phyloP scores from a whole-genome alignment of 2,329 filamentous ascomycete species.

The Cladosporium sp. region DNA sequence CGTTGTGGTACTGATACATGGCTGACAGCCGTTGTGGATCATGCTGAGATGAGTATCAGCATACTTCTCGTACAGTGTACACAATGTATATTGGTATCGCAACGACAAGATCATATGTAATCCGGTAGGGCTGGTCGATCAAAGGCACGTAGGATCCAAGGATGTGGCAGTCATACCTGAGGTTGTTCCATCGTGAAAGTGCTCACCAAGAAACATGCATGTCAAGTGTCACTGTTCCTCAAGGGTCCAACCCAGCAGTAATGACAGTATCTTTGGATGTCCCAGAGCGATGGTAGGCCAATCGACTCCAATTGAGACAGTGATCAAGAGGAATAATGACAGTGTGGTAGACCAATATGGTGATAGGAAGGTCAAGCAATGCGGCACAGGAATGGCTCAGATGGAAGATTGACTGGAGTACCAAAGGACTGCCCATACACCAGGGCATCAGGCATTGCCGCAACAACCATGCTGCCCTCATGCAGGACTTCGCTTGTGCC shows the following conservation, averaged over 20 bases:
- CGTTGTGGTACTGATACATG: slow-evolving; percentile 38
- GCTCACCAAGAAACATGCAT: not conserved
- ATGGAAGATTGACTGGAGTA: not conserved
- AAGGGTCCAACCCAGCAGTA: not conserved
- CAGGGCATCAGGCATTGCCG: not conserved
- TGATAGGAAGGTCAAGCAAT: too few species aligned
- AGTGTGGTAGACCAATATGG: too few species aligned
- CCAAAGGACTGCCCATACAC: not conserved
- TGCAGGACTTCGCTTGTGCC: not conserved
- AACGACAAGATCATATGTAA: too few species aligned
- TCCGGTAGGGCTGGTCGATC: not conserved
- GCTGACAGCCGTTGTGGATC: slow-evolving; percentile 25
- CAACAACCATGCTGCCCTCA: not conserved
- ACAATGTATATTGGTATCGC: too few species aligned
- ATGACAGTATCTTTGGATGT: not conserved
- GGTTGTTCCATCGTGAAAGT: not conserved
- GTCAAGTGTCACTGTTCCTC: not conserved
- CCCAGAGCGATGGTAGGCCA: not conserved
- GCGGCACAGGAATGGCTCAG: not conserved
- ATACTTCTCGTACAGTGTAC: not conserved
- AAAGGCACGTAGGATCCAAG: not conserved
- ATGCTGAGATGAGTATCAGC: not conserved
- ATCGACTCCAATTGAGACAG: too few species aligned
- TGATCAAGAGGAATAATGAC: too few species aligned
- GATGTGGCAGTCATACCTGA: slow-evolving; percentile 1